A percentile compares a stretch with the other conserved stretches of the same genome.
These are phyloP conservation scores for Coemansia sp. DNA, from an alignment of 192 early-diverging fungal species.

Conservation along the genomic window DNA sequence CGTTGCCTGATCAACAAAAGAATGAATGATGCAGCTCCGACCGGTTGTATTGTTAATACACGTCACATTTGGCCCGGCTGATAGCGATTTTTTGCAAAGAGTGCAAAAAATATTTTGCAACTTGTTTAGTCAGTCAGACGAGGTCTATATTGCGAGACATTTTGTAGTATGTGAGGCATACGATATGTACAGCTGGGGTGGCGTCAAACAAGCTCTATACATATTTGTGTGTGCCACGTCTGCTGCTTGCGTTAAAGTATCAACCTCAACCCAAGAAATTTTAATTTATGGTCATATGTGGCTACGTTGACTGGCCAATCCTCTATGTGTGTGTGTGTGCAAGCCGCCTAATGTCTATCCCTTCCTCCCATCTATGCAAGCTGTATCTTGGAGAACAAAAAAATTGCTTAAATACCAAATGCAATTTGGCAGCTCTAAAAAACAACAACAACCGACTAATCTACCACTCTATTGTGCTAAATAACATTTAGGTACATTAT, in stretches of 20 bases:
- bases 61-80: conserved; percentile 1
- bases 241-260: conserved; percentile 1
- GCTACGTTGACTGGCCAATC: not conserved
- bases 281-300: conserved; percentile 16
- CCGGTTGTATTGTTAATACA: not conserved
- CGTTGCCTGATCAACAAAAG: conserved; percentile 2
- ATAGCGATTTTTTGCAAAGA: not conserved
- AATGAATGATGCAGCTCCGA: not conserved
- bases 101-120: not conserved
- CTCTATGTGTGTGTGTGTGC: not conserved
- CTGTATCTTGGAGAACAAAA: no score
- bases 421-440: not conserved
- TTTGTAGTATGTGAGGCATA: not conserved
- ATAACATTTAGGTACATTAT: not conserved
- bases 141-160: not conserved
- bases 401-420: not conserved
- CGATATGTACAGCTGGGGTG: not conserved
- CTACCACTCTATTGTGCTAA: not conserved
- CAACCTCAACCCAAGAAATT: not conserved
- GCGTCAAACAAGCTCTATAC: not conserved
- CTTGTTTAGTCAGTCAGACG: not conserved
- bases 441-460: not conserved
- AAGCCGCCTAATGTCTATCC: not conserved
- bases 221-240: not conserved
- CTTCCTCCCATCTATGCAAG: not conserved